These are phyloP conservation scores for Apiospora arundinis DNA, from an alignment of 2,329 filamentous ascomycete genomes.

Conservation along the genomic window DNA sequence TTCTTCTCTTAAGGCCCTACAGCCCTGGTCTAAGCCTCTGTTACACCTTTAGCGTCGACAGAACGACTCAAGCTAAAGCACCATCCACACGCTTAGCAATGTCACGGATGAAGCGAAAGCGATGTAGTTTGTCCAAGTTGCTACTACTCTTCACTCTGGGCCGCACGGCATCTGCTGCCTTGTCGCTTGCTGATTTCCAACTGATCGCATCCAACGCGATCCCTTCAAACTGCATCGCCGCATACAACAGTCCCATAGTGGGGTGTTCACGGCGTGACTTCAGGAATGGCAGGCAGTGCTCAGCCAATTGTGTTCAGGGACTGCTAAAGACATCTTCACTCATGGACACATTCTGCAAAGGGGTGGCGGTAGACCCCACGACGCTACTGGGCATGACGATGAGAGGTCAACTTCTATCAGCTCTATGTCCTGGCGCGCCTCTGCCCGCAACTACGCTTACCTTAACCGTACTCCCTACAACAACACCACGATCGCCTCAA, in stretches of 20 bases:
- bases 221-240: constrained; percentile 23
- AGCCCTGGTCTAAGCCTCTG: not conserved
- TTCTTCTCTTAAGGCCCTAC: constrained; percentile 7
- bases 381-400: constrained; percentile 24
- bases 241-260: constrained; percentile 23
- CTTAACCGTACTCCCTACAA: constrained; percentile 21
- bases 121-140: not conserved
- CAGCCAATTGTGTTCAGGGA: constrained; percentile 23
- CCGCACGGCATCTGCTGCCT: not conserved
- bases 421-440: constrained; percentile 24
- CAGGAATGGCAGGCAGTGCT: constrained; percentile 24
- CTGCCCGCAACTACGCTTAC: constrained; percentile 20
- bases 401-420: constrained; percentile 18
- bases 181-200: constrained; percentile 26
- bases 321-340: constrained; percentile 7
- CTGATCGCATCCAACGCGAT: constrained; percentile 25
- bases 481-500: not conserved
- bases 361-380: constrained; percentile 20
- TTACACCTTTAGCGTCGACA: not conserved
- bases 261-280: constrained; percentile 23
- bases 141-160: not conserved
- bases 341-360: constrained; percentile 22
- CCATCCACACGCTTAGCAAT: not conserved
- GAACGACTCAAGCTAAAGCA: not conserved
- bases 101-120: constrained; percentile 14